Percentiles rank a stretch among this genome's conserved stretches.
Conservation (phyloP, 2,329 filamentous ascomycete genomes). For the Epichloe hybrida region DNA sequence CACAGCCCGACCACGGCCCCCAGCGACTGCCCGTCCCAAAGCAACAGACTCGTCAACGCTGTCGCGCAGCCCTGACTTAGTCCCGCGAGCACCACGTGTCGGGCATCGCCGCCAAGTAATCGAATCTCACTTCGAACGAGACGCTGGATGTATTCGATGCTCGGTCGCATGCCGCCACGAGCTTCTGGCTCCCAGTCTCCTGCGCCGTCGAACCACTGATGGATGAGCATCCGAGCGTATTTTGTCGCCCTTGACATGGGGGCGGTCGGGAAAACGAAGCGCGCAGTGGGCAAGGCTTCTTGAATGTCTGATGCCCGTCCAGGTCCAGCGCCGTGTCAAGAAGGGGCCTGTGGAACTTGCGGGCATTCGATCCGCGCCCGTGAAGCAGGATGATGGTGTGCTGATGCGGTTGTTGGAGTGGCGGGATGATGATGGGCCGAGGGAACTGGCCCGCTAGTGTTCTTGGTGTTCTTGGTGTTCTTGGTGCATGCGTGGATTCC, state of each 20-base stretch:
- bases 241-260: conserved; percentile 19
- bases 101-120: conserved; percentile 18
- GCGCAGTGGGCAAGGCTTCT: conserved; percentile 26
- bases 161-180: conserved; percentile 26
- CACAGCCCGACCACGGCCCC: conserved; percentile 30
- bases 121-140: conserved; percentile 24
- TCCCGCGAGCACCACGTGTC: conserved; percentile 32
- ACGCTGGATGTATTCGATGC: conserved; percentile 23
- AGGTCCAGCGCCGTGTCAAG: conserved; percentile 17
- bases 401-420: conserved; percentile 19
- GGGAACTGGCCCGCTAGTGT: conserved; percentile 11
- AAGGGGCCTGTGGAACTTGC: conserved; percentile 26
- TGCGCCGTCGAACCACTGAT: conserved; percentile 23
- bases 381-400: conserved; percentile 35
- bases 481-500: not conserved
- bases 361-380: conserved; percentile 30
- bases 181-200: conserved; percentile 21
- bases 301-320: conserved; percentile 8
- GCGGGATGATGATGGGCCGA: conserved; percentile 10
- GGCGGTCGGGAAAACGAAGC: conserved; percentile 38
- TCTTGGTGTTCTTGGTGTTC: no score
- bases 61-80: conserved; percentile 42
- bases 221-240: conserved; percentile 19
- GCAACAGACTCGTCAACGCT: conserved; percentile 26
- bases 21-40: conserved; percentile 27